Evolutionary conservation across 1,284 basidiomycete genomes (phyloP), one percentile per base, ranked within the genome.

Genomic region (Athelia sp.): DNA sequence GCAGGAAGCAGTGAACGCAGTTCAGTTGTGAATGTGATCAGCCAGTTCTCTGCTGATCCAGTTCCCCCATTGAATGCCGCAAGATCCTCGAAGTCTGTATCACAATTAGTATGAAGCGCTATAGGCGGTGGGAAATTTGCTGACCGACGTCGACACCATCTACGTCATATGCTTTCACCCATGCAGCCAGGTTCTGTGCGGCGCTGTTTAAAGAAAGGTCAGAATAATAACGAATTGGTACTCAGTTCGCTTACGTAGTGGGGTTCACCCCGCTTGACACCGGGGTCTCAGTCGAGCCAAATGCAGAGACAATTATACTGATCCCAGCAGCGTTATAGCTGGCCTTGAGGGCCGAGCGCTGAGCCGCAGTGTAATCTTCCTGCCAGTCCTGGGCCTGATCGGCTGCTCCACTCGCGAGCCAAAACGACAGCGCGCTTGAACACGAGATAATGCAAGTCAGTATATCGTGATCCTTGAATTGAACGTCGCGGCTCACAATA

Each of bases 61-160:
- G 61, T 58, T 18, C 66, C 53, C 34, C 46, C 51, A 54, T 64
- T 54, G 59, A 64, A 45, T 32, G 56, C 58, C 36, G 51, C 55
- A 24, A 60, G 52, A 46, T 62, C 63, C 59, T 58, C 65, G 46
- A 62, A 67, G 54, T 67, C 66, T 29, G 26, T 29, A 29, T 29
- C 26, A 29, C 26, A 29, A 13, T 29, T 29, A 29, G n/a, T n/a
- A n/a, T n/a, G n/a, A n/a, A n/a, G 26, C 13, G 13, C 26, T 29
- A 13, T 6, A 29, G 26, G 26, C 4, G 13, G 13, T 29, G 4
- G 6, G 6, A 13, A 29, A 13, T 6, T 29, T 29, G 13, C 26
- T 29, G 26, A 29, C 26, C 26, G 43, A 68, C 56, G 43, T 68
- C 66, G 40, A 67, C 43, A 24, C 66, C 66, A 50, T 68, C 66